These are phyloP conservation scores for Hypoxylon sp. DNA, from an alignment of 2,329 filamentous ascomycete species.

Conservation along the genomic window DNA sequence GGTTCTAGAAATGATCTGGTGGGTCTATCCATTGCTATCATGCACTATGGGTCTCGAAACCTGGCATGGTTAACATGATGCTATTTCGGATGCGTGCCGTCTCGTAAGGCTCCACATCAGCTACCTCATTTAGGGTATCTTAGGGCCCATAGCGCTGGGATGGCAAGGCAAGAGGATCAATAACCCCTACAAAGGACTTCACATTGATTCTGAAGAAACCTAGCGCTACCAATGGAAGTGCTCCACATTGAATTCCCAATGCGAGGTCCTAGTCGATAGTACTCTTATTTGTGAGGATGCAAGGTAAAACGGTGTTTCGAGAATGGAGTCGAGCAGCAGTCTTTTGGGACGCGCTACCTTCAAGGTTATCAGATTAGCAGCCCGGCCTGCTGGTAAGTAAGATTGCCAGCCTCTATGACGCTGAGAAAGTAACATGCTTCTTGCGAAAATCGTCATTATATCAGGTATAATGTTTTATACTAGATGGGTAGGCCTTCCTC, in stretches of 20 bases:
- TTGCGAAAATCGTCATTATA: slow-evolving; percentile 13
- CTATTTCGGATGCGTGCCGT: slow-evolving; percentile 46
- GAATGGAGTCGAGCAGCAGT: neutral
- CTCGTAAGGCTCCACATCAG: slow-evolving; percentile 27
- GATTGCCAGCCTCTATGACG: slow-evolving; percentile 18
- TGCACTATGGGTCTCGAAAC: slow-evolving; percentile 39
- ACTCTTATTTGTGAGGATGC: slow-evolving; percentile 1
- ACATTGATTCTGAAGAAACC: slow-evolving; percentile 15
- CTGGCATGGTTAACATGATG: slow-evolving; percentile 37
- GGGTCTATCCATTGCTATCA: slow-evolving; percentile 36
- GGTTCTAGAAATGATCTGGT: slow-evolving; percentile 39
- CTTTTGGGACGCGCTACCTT: neutral
- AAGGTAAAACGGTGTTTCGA: slow-evolving; percentile 6
- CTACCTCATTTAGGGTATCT: slow-evolving; percentile 29
- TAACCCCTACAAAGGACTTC: slow-evolving; percentile 5
- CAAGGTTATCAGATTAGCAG: slow-evolving; percentile 18
- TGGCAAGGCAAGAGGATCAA: slow-evolving; percentile 29
- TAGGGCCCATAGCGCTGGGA: slow-evolving; percentile 40
- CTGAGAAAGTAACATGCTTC: slow-evolving; percentile 17
- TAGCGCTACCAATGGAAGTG: slow-evolving; percentile 12
- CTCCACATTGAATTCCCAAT: slow-evolving; percentile 15
- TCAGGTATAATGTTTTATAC: neutral
- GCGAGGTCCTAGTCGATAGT: slow-evolving; percentile 4
- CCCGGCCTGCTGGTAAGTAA: slow-evolving; percentile 31
- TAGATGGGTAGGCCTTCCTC: neutral